phyloP scores from a whole-genome alignment of 176 grass and related monocot genomes.

The Themeda triandra region DNA sequence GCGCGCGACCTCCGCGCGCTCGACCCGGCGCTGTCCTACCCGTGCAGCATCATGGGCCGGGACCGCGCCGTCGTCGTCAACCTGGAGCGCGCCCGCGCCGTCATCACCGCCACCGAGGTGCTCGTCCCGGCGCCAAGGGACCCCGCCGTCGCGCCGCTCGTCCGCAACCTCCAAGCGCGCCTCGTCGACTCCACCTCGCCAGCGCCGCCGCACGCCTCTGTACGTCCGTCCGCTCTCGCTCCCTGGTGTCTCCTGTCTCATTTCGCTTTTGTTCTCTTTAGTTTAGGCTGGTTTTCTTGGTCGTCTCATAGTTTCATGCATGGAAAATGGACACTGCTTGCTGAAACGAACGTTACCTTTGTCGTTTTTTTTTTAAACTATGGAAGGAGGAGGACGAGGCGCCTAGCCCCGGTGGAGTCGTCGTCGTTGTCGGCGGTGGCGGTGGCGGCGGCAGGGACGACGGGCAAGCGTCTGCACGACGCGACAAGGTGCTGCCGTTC shows the following conservation, averaged over 20 bases:
- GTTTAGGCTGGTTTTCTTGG: neutral
- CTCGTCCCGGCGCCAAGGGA: constrained; percentile 49
- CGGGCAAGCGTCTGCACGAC: neutral
- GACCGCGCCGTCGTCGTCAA: constrained; percentile 64
- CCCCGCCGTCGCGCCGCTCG: constrained; percentile 43
- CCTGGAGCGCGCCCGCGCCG: constrained; percentile 65
- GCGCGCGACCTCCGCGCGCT: constrained; percentile 40
- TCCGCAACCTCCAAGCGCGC: constrained; percentile 35
- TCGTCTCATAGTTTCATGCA: neutral
- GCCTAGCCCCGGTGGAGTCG: neutral
- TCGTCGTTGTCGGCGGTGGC: too few relatives aligned
- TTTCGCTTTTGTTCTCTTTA: neutral
- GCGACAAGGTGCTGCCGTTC: constrained; percentile 49
- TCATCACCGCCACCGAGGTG: constrained; percentile 70
- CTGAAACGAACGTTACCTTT: neutral
- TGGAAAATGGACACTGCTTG: neutral
- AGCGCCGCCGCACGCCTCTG: neutral
- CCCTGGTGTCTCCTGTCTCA: too few relatives aligned
- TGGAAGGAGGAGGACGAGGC: neutral
- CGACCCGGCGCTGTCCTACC: constrained; percentile 52
- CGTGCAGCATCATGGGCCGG: constrained; percentile 37
- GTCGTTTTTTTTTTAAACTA: neutral
- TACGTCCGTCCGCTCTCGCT: neutral
- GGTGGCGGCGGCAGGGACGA: neutral
- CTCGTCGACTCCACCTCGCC: neutral